A percentile compares a stretch with the other conserved stretches of the same genome.
These are phyloP conservation scores for Fusarium praegraminearum DNA, from an alignment of 2,329 filamentous ascomycete genomes.

Conservation along the genomic window DNA sequence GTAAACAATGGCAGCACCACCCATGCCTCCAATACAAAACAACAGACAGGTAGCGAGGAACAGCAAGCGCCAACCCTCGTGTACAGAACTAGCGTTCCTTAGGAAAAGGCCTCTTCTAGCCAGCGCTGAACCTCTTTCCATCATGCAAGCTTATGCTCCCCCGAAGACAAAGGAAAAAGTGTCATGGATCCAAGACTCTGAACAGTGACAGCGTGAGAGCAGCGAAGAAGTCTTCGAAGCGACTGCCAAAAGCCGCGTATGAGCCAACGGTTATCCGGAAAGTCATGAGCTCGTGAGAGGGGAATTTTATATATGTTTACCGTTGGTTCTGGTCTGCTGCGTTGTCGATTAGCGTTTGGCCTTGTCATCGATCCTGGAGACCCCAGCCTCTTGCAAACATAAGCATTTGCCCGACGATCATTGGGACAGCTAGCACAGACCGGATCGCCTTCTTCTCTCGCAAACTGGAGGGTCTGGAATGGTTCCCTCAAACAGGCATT, in stretches of 20 bases:
- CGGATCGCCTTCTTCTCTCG: slow-evolving; percentile 7
- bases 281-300: slow-evolving; percentile 54
- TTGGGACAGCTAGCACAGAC: slow-evolving; percentile 9
- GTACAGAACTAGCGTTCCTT: slow-evolving; percentile 24
- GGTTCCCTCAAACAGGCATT: slow-evolving; percentile 21
- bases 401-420: slow-evolving; percentile 5
- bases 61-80: slow-evolving; percentile 41
- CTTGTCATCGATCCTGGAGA: slow-evolving; percentile 16
- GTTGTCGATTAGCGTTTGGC: slow-evolving; percentile 31
- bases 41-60: slow-evolving; percentile 26
- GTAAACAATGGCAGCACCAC: slow-evolving; percentile 25
- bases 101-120: slow-evolving; percentile 43
- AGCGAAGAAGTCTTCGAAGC: slow-evolving; percentile 45
- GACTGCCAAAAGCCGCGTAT: slow-evolving; percentile 38
- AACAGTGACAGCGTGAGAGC: slow-evolving; percentile 27
- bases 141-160: slow-evolving; percentile 42
- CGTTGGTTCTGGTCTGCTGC: slow-evolving; percentile 39
- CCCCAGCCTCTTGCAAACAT: slow-evolving; percentile 6
- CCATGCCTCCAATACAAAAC: slow-evolving; percentile 27
- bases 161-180: slow-evolving; percentile 38
- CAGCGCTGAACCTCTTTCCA: slow-evolving; percentile 45
- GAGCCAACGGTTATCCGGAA: slow-evolving; percentile 42
- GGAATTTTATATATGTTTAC: slow-evolving; percentile 50
- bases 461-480: slow-evolving; percentile 6
- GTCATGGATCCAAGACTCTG: slow-evolving; percentile 7